Evolutionary conservation across 73 alveolate species (phyloP).

Genomic region (Tetrahymena thermophila): DNA sequence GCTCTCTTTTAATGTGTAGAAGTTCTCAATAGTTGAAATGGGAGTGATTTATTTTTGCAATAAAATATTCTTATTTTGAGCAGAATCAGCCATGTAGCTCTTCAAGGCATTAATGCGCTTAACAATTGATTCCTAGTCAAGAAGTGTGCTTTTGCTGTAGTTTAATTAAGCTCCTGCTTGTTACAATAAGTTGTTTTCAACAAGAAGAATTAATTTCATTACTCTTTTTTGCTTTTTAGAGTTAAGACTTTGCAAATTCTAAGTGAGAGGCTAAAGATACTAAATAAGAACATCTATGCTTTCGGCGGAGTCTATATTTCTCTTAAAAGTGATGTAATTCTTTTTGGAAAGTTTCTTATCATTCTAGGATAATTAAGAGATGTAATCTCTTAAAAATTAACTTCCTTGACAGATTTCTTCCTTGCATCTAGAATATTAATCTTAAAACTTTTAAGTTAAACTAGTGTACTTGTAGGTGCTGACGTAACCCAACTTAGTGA

Average conservation of each 20-base stretch:
- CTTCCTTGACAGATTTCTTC: neutral
- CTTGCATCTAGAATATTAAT: neutral
- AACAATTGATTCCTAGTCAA: neutral
- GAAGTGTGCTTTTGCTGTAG: neutral
- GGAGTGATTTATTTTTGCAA: neutral
- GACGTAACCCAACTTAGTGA: neutral
- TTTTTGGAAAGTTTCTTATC: neutral
- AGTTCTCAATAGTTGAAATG: neutral
- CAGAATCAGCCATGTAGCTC: neutral
- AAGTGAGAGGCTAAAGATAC: neutral
- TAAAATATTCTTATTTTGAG: neutral
- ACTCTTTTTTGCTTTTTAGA: neutral
- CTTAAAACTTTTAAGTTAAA: neutral
- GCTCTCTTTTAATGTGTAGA: neutral
- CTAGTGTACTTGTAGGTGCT: neutral
- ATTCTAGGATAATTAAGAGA: neutral
- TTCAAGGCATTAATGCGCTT: neutral
- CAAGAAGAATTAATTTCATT: neutral
- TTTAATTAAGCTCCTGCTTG: neutral
- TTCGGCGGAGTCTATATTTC: neutral
- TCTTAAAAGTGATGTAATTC: neutral
- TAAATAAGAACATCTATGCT: neutral
- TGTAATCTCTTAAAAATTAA: neutral
- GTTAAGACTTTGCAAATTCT: neutral
- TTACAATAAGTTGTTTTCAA: neutral